phyloP scores from a whole-genome alignment of 1,284 basidiomycete genomes.

The Cryptococcus floricola region DNA sequence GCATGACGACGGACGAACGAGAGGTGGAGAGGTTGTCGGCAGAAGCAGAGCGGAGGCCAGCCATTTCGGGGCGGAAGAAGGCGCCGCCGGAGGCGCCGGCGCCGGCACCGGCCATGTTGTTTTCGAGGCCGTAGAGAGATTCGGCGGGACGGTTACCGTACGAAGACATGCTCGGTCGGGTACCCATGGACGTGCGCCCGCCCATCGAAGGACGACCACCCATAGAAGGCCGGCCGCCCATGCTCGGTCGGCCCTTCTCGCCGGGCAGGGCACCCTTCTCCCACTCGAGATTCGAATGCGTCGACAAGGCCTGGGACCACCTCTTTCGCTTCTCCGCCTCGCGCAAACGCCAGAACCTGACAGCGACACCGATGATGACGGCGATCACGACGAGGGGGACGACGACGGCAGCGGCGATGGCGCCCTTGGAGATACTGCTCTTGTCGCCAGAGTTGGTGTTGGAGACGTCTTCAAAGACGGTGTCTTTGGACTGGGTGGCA shows the following conservation, averaged over 20 bases:
- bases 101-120: slow-evolving; percentile 62
- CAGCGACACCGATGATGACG: slow-evolving; percentile 51
- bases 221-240: slow-evolving; percentile 71
- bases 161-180: slow-evolving; percentile 28
- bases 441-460: slow-evolving; percentile 40
- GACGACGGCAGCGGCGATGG: slow-evolving; percentile 71
- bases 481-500: slow-evolving; percentile 51
- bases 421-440: slow-evolving; percentile 57
- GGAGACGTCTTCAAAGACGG: slow-evolving; percentile 44
- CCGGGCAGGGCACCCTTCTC: slow-evolving; percentile 43
- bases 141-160: slow-evolving; percentile 26
- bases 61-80: slow-evolving; percentile 21
- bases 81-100: slow-evolving; percentile 59
- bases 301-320: slow-evolving; percentile 55
- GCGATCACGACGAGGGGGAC: slow-evolving; percentile 61
- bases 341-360: slow-evolving; percentile 59
- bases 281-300: slow-evolving; percentile 44
- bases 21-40: slow-evolving; percentile 51
- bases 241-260: slow-evolving; percentile 58
- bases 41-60: slow-evolving; percentile 24
- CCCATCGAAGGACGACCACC: slow-evolving; percentile 61
- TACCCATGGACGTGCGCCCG: slow-evolving; percentile 12
- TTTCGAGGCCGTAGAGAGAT: slow-evolving; percentile 42
- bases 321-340: slow-evolving; percentile 61
- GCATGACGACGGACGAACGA: slow-evolving; percentile 58